A percentile compares a stretch with the other conserved stretches of the same genome.
Evolutionary conservation across 2,329 filamentous ascomycete genomes (phyloP).

Genomic region (Nannizziopsis barbatae): DNA sequence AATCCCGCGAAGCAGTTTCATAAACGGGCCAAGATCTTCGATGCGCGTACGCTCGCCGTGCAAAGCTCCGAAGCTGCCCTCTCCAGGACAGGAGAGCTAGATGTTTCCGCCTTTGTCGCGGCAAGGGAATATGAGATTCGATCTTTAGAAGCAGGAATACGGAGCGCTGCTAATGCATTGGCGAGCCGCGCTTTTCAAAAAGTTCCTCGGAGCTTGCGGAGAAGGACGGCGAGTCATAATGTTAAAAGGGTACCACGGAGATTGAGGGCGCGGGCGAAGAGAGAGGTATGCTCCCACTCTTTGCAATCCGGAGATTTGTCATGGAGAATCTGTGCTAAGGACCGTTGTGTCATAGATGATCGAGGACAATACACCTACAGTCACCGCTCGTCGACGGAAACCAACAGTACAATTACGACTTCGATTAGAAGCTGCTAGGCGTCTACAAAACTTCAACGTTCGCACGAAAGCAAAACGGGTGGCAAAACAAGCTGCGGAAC

Average conservation of each 20-base stretch:
- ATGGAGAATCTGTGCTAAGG: neutral
- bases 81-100: constrained; percentile 62
- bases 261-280: constrained; percentile 56
- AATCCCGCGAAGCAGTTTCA: constrained; percentile 21
- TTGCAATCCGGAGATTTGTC: neutral
- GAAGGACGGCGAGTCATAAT: constrained; percentile 91
- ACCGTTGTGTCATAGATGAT: constrained; percentile 51
- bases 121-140: constrained; percentile 83
- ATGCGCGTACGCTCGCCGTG: constrained; percentile 35
- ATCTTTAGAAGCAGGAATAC: constrained; percentile 72
- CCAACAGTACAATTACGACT: constrained; percentile 37
- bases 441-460: constrained; percentile 50
- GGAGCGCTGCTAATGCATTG: constrained; percentile 53
- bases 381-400: constrained; percentile 46
- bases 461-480: constrained; percentile 33
- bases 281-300: constrained; percentile 38
- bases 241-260: constrained; percentile 75
- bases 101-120: constrained; percentile 72
- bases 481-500: constrained; percentile 33
- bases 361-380: constrained; percentile 81
- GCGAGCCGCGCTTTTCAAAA: constrained; percentile 76
- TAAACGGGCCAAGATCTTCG: constrained; percentile 35
- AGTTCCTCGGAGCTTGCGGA: constrained; percentile 70
- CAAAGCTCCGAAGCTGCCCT: constrained; percentile 38
- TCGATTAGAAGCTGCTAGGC: constrained; percentile 64